Conservation (phyloP, 371 early-diverging fungal species). For the Funneliformis caledonium region DNA sequence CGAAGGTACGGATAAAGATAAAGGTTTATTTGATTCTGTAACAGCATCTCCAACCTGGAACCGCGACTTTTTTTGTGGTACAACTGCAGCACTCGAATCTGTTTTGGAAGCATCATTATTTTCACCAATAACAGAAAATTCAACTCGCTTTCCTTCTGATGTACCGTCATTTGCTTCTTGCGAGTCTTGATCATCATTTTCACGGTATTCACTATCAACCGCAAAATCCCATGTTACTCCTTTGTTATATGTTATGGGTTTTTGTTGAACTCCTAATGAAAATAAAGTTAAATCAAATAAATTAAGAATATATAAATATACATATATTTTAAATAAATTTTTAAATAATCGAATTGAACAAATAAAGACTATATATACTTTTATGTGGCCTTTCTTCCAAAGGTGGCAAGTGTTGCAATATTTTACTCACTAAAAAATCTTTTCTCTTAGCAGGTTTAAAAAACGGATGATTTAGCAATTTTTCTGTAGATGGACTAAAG, state of each 20-base stretch:
- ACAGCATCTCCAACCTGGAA: neutral
- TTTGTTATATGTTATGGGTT: slow-evolving; percentile 43
- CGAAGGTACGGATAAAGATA: neutral
- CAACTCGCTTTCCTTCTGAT: neutral
- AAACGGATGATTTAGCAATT: slow-evolving; percentile 76
- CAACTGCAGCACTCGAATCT: neutral
- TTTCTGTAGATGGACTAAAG: slow-evolving; percentile 78
- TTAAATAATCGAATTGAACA: neutral
- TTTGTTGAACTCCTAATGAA: slow-evolving; percentile 45
- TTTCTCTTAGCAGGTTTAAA: slow-evolving; percentile 84
- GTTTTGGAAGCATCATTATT: neutral
- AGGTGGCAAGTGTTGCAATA: slow-evolving; percentile 73
- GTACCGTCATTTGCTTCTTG: neutral
- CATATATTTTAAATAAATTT: neutral
- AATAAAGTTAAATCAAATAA: neutral
- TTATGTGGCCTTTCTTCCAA: slow-evolving; percentile 67
- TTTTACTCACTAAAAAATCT: slow-evolving; percentile 61
- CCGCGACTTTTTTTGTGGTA: slow-evolving; percentile 10
- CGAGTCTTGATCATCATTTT: neutral
- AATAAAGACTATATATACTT: slow-evolving; percentile 42
- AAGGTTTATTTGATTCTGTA: neutral
- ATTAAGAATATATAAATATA: neutral
- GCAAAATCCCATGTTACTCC: slow-evolving; percentile 61
- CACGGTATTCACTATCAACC: neutral
- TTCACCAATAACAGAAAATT: neutral